A percentile compares a stretch with the other conserved stretches of the same genome.
Evolutionary conservation across 495 filamentous ascomycete genomes (phyloP).

Genomic region (Cladorrhinum samala): DNA sequence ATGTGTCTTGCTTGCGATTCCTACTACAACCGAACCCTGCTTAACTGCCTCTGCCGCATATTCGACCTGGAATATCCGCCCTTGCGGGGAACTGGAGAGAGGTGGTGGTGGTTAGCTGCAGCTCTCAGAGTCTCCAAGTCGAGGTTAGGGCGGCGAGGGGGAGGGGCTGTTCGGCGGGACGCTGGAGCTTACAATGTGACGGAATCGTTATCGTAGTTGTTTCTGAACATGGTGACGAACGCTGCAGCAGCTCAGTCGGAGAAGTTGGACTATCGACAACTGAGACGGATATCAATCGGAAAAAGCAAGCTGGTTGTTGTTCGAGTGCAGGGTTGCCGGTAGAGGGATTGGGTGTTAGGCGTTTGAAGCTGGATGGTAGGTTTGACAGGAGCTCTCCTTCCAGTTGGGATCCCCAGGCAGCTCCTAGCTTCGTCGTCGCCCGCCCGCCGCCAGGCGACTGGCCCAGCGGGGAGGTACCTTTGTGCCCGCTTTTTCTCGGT

Average conservation of each 20-base stretch:
- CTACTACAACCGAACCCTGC: constrained; percentile 96
- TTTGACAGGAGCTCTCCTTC: constrained; percentile 9
- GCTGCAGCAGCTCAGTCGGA: neutral
- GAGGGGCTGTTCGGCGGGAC: no score
- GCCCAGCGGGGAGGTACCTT: constrained; percentile 17
- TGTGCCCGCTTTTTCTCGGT: constrained; percentile 3
- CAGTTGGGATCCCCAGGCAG: constrained; percentile 23
- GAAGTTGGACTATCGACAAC: neutral
- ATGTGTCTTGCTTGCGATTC: constrained; percentile 95
- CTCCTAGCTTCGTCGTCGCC: constrained; percentile 31
- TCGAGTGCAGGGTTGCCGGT: neutral
- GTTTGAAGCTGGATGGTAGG: constrained; percentile 3
- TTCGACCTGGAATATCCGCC: constrained; percentile 98
- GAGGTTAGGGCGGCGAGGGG: constrained; percentile 3
- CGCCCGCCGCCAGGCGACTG: constrained; percentile 10
- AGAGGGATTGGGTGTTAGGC: constrained; percentile 5
- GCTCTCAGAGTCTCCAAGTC: constrained; percentile 1
- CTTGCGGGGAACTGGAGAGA: constrained; percentile 80
- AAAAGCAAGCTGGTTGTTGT: neutral
- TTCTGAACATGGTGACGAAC: constrained; percentile 79
- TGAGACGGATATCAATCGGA: neutral
- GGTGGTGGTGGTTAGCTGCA: constrained; percentile 9
- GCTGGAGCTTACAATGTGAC: constrained; percentile 84
- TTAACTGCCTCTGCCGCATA: constrained; percentile 98
- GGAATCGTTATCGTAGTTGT: constrained; percentile 99